Conservation (phyloP, 78 protist genomes). For the Diacronema lutheri region DNA sequence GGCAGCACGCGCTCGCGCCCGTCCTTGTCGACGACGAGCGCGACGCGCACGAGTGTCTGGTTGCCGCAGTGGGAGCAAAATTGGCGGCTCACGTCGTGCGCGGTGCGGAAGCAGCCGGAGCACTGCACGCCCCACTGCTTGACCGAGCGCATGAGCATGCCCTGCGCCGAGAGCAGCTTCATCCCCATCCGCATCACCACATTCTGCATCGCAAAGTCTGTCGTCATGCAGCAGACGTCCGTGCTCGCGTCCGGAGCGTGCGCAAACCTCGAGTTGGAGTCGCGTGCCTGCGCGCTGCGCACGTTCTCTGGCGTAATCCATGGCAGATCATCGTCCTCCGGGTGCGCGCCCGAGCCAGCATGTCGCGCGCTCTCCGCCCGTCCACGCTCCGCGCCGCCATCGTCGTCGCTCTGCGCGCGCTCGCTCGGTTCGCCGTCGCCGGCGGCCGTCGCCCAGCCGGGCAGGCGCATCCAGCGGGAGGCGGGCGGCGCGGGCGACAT, state of each 20-base stretch:
- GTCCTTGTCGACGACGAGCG: neutral
- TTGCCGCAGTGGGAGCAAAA: constrained; percentile 17
- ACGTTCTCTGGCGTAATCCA: constrained; percentile 12
- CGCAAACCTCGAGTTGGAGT: neutral
- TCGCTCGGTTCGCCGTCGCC: too few species aligned
- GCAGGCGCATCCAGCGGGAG: too few species aligned
- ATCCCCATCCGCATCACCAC: constrained; percentile 7
- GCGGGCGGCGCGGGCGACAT: too few species aligned
- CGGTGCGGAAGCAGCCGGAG: constrained; percentile 11
- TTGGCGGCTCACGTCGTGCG: neutral
- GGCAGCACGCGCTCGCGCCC: neutral
- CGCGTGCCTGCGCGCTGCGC: neutral
- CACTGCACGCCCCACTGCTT: constrained; percentile 22
- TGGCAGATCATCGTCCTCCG: neutral
- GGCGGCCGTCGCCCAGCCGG: too few species aligned
- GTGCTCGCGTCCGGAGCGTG: neutral
- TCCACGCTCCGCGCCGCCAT: too few species aligned
- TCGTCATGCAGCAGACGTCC: neutral
- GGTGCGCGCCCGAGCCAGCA: too few species aligned
- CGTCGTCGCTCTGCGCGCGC: too few species aligned
- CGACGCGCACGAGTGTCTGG: neutral
- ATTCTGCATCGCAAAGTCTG: constrained; percentile 21
- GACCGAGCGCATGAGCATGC: constrained; percentile 1
- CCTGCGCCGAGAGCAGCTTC: neutral
- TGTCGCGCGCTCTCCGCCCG: too few species aligned